Evolutionary conservation across 129 eudicot genomes (phyloP).

Genomic region (Helichrysum umbraculigerum): DNA sequence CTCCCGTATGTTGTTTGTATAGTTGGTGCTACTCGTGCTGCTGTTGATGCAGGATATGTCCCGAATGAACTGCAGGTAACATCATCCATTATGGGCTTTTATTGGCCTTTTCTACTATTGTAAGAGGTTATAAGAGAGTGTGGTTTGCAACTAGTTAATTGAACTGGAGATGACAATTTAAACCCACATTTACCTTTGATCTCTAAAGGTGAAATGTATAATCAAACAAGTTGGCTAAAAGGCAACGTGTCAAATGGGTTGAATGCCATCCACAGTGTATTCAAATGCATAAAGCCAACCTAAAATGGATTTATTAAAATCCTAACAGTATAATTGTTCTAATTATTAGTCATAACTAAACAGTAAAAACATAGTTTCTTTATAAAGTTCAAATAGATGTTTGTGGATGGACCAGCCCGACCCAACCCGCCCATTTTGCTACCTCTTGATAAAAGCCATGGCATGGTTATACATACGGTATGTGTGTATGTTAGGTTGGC

Average conservation of each 20-base stretch:
- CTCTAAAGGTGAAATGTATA: neutral
- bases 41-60: conserved; percentile 96
- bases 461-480: neutral
- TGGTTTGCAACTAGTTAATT: too few species aligned
- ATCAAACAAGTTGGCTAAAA: too few species aligned
- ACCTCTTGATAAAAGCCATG: neutral
- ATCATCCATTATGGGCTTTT: neutral
- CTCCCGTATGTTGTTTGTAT: conserved; percentile 12
- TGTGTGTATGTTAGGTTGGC: conserved; percentile 63
- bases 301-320: too few species aligned
- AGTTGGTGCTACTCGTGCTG: conserved; percentile 99
- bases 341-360: neutral
- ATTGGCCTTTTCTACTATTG: neutral
- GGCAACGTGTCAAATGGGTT: too few species aligned
- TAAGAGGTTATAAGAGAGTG: neutral
- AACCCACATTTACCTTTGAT: neutral
- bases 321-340: too few species aligned
- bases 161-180: too few species aligned
- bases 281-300: too few species aligned
- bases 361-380: neutral
- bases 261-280: too few species aligned
- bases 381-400: neutral
- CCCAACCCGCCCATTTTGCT: neutral
- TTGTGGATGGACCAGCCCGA: neutral
- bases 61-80: conserved; percentile 95